Base-by-base conservation (phyloP, 2,329 filamentous ascomycete species). In the Aspergillus fijiensis region DNA sequence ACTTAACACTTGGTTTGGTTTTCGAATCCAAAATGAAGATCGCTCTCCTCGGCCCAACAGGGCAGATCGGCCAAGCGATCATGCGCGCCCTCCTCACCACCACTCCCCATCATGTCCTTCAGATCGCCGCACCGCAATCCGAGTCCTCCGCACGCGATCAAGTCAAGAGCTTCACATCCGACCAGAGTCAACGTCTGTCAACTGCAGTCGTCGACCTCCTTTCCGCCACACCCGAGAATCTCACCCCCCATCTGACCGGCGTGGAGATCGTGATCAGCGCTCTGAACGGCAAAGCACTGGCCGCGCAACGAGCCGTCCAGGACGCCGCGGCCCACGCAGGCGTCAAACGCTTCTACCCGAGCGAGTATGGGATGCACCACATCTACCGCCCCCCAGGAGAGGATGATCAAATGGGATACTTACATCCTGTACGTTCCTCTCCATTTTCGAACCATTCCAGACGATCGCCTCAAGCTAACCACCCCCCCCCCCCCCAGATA, bases 161-260 rank as follows among this genome's bases (percentile, higher is more conserved):
- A 12, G 33, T 11, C 11, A 11, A 42, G 14, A 1, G 21, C 5
- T 42, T 52, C 21, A 21, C 51, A 27, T 16, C 19, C 21, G 51
- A 52, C 2, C 51, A 52, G 23, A 31, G 39, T 16, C 9, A 23
- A 7, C 31, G 31, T 11, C 33, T 52, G 5, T 11, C 12, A 19
- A 52, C 51, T 25, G 7, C 45, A 33, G 2, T 25, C 14, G 5
- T 67, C 10, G 65, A 72, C 23, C 29, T 63, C 1, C 31, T 55
- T 1, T 48, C 57, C 9, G 27, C 62, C 5, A 63, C 55, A 5
- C 29, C 53, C 4, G 57, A 61, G 3, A 55, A 63, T 2, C 50
- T 71, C 5, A 60, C 59, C 1, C 21, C 61, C 2, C 49, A 55
- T 3, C 55, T 71, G 6, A 33, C 56, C 45, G 67, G 65, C 1